Conservation (phyloP, 1,284 basidiomycete species). For the Anthracocystis setariae region DNA sequence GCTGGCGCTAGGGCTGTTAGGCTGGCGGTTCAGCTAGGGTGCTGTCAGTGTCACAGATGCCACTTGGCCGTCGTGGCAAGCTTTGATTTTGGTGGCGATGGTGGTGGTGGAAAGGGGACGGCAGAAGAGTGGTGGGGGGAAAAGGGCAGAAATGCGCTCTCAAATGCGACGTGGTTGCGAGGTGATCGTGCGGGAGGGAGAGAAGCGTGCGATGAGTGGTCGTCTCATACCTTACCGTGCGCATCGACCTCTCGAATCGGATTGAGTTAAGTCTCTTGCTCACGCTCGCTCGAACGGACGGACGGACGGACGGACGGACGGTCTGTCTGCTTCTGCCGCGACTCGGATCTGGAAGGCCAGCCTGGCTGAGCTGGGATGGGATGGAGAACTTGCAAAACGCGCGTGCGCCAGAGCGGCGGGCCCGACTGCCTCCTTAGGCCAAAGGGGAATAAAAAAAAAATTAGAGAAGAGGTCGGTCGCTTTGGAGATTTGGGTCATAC, state of each 20-base stretch:
- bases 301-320: neutral
- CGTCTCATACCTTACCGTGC: conserved; percentile 8
- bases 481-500: conserved; percentile 6
- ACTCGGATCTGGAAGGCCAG: conserved; percentile 1
- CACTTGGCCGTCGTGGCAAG: neutral
- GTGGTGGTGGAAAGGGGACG: neutral
- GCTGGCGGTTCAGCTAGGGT: too few species aligned
- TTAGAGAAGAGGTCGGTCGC: neutral
- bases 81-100: conserved; percentile 1
- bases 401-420: conserved; percentile 7
- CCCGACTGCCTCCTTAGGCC: neutral
- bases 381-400: conserved; percentile 12
- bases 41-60: too few species aligned
- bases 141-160: conserved; percentile 16
- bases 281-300: neutral
- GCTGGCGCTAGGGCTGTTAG: too few species aligned
- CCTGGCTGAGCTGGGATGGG: conserved; percentile 6
- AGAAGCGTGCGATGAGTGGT: conserved; percentile 3
- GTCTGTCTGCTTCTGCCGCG: neutral
- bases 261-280: conserved; percentile 9
- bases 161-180: conserved; percentile 13
- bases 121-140: neutral
- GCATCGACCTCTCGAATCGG: conserved; percentile 23
- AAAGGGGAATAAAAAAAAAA: neutral
- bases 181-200: conserved; percentile 9